Base-by-base conservation (phyloP, 192 early-diverging fungal species). In the Umbelopsis sp. region DNA sequence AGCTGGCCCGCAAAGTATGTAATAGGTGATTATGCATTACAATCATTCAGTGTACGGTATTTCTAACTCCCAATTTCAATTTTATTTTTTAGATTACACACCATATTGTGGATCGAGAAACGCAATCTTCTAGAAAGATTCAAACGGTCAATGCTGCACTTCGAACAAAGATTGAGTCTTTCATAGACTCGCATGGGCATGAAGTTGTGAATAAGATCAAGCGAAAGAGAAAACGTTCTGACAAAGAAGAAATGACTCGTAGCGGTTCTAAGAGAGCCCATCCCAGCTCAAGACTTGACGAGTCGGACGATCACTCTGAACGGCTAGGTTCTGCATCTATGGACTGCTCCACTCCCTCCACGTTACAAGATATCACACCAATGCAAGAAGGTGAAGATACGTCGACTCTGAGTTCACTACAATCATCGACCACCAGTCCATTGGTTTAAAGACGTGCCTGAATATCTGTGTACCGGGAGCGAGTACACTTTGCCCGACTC, bases 31-130 rank as follows among this genome's bases (percentile, higher is more conserved):
- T 26, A 32, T 17, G 22, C 20, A 25, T 24, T 29, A 0, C 53
- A 17, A 17, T 59, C 32, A 7, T 70, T n/a, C n/a, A n/a, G 44
- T 38, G 20, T 24, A 17, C 51, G 0, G 0, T 65, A 4, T 26
- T 53, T 44, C 8, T 24, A 65, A 24, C 43, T 2, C 25, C 36
- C n/a, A n/a, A n/a, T 69, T 54, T 36, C 29, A 38, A 17, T 12
- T 20, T 34, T 21, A 70, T 4, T 24, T 44, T 49, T 17, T 74
- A 84, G 83, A 82, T 86, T 16, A 86, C 85, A 22, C 85, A 86
- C 45, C 83, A 84, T 71, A 81, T 86, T 52, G 80, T 81, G 0
- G 85, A 86, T n/a, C 75, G 79, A 24, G 85, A 86, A 52, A 76
- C 74, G 56, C 74, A 80, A n/a, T 80, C 82, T 14, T 74, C 76